Conservation (phyloP, 345 rosid species). For the Clausena lansium region DNA sequence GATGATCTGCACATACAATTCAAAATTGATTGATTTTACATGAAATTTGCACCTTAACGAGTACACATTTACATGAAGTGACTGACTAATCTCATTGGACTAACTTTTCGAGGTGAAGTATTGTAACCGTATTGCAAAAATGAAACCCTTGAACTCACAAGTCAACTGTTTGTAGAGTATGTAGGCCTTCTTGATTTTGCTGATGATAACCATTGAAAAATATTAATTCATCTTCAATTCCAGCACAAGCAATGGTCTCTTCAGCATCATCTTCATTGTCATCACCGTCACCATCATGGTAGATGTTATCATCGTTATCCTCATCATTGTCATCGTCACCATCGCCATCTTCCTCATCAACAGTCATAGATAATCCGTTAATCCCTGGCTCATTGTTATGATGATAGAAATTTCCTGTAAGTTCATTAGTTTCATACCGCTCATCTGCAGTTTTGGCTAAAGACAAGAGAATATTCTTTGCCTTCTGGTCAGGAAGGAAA, state of each 20-base stretch:
- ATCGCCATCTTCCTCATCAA: conserved; percentile 35
- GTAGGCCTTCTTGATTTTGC: conserved; percentile 1
- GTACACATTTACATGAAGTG: neutral
- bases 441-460: conserved; percentile 72
- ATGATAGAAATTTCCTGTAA: conserved; percentile 37
- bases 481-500: conserved; percentile 75
- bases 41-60: neutral
- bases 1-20: neutral
- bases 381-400: conserved; percentile 17
- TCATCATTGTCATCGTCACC: conserved; percentile 14
- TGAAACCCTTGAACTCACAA: conserved; percentile 6
- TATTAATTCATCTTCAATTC: conserved; percentile 4
- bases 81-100: neutral
- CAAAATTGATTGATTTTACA: conserved; percentile 11
- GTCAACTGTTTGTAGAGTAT: conserved; percentile 7
- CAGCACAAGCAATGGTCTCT: neutral
- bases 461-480: conserved; percentile 79
- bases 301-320: conserved; percentile 1
- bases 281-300: neutral
- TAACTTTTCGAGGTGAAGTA: neutral
- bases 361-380: conserved; percentile 25
- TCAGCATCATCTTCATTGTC: neutral
- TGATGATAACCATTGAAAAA: neutral
- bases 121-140: neutral
- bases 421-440: conserved; percentile 56